Base-by-base conservation (phyloP, 2,329 filamentous ascomycete genomes). In the Paraphaeosphaeria sporulosa region DNA sequence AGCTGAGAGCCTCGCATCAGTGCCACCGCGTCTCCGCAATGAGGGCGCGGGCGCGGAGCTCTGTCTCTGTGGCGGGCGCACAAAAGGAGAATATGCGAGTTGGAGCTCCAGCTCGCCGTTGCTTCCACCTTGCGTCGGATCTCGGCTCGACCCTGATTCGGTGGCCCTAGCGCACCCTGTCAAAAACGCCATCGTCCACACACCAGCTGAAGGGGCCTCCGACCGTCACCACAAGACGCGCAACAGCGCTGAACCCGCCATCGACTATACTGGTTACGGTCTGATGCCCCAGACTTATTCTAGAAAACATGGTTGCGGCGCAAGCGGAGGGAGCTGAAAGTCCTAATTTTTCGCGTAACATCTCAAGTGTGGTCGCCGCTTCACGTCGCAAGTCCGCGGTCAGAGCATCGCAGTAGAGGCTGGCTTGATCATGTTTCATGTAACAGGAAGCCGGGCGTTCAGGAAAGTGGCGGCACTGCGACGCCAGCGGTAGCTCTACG, bases 321-420 rank as follows among this genome's bases (percentile, higher is more conserved):
- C 62, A 59, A 67, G 42, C 59, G 64, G 62, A 67, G 61, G 55
- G 68, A 77, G 75, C 75, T 77, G 75, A 77, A 70, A 65, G 63
- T 63, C 64, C 69, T 68, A 67, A 71, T 65, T 57, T 9, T 52
- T 52, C 62, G 62, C 66, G 63, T 64, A 65, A 66, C 60, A 71
- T 73, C 70, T 64, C 63, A 62, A 66, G 60, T 66, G 65, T 60
- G 47, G 62, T 63, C 58, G 65, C 68, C 58, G 65, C 68, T 69
- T 65, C 64, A 63, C 63, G 27, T 27, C 48, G 42, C 10, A 52
- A 50, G 23, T 23, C 19, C 34, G 40, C 19, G 25, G 25, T 19
- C 43, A 47, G 6, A 38, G 40, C 27, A 30, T 55, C 57, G 47
- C 53, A 57, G 56, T 51, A 58, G 59, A 46, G 61, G 61, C 64